These are phyloP conservation scores for Wickerhamomyces chaumierensis DNA, from an alignment of 805 yeast genomes.

Conservation along the genomic window DNA sequence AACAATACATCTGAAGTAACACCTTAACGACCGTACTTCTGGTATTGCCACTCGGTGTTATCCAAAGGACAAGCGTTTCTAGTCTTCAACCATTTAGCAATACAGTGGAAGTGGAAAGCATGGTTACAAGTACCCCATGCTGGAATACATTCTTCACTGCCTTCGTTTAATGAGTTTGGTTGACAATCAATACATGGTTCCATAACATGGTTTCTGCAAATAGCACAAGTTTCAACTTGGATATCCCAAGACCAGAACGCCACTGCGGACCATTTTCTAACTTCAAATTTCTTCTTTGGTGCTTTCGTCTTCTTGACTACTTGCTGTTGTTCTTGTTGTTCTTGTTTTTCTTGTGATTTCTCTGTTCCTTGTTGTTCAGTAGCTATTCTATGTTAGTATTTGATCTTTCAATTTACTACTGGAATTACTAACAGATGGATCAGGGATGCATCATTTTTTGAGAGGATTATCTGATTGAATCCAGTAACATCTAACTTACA, in stretches of 20 bases:
- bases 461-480: no score
- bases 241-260: conserved; percentile 99
- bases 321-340: conserved; percentile 1
- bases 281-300: conserved; percentile 71
- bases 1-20: not conserved
- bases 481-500: conserved; percentile 11
- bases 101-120: conserved; percentile 97
- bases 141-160: conserved; percentile 73
- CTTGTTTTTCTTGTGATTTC: conserved; percentile 3
- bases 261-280: conserved; percentile 97
- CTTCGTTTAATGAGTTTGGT: conserved; percentile 56
- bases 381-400: not conserved
- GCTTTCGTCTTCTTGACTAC: conserved; percentile 10
- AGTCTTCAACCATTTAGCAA: conserved; percentile 87
- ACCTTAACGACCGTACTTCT: conserved; percentile 56
- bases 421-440: no score
- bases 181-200: conserved; percentile 97
- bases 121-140: conserved; percentile 98
- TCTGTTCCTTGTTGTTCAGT: not conserved
- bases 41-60: conserved; percentile 77
- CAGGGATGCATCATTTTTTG: no score
- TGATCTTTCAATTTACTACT: conserved; percentile 1
- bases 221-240: conserved; percentile 92
- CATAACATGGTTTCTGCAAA: conserved; percentile 96
- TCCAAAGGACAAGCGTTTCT: conserved; percentile 96